Conservation (phyloP, 306 rosid genomes). For the Prunus mira region DNA sequence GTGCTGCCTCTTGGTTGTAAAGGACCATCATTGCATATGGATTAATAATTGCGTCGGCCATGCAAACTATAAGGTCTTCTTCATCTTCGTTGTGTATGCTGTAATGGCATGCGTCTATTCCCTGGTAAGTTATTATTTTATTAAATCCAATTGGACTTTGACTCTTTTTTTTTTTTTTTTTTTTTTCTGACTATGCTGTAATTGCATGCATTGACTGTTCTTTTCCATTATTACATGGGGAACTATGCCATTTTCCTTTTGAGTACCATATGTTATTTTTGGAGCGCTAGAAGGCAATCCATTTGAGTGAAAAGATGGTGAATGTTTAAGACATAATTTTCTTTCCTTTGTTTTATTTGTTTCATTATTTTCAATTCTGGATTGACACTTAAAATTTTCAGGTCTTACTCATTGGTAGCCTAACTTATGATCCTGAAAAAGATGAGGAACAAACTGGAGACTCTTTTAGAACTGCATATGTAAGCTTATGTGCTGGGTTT, state of each 20-base stretch:
- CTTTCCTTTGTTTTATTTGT: constrained; percentile 3
- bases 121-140: constrained; percentile 59
- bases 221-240: background rate
- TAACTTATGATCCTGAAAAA: constrained; percentile 49
- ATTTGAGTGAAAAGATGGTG: constrained; percentile 14
- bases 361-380: background rate
- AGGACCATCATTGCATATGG: constrained; percentile 99
- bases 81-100: constrained; percentile 78
- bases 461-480: constrained; percentile 72
- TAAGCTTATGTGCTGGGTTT: constrained; percentile 35
- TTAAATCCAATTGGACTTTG: constrained; percentile 14
- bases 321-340: background rate
- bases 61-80: constrained; percentile 87
- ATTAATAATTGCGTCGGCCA: constrained; percentile 94
- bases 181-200: constrained; percentile 1
- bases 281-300: constrained; percentile 9
- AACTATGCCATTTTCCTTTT: constrained; percentile 1
- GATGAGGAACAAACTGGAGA: constrained; percentile 64
- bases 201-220: constrained; percentile 10
- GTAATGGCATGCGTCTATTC: constrained; percentile 79
- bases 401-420: constrained; percentile 87
- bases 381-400: constrained; percentile 28
- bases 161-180: constrained; percentile 6
- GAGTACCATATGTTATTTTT: background rate
- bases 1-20: constrained; percentile 41